Evolutionary conservation across 225 moss, liverwort and hornwort genomes (phyloP).

Genomic region (Pleurozium schreberi): DNA sequence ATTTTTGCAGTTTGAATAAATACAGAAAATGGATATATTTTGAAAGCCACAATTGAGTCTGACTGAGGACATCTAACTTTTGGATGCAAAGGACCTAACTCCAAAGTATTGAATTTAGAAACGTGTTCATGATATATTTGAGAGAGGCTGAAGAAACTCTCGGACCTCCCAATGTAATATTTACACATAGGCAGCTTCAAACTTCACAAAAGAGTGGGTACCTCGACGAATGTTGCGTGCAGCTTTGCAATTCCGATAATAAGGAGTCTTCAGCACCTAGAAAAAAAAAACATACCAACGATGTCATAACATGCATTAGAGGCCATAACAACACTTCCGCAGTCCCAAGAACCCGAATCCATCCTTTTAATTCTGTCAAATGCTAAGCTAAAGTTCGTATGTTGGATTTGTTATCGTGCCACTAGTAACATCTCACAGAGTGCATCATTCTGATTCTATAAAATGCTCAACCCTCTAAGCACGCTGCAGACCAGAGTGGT

Average conservation of each 20-base stretch:
- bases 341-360: neutral
- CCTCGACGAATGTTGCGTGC: conserved; percentile 58
- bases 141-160: neutral
- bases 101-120: neutral
- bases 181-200: neutral
- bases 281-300: neutral
- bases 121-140: neutral
- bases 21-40: neutral
- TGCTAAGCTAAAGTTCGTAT: neutral
- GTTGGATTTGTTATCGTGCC: neutral
- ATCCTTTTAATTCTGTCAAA: neutral
- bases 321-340: neutral
- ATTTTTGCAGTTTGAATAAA: neutral
- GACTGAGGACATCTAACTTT: neutral
- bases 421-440: neutral
- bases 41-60: neutral
- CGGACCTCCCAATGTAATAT: neutral
- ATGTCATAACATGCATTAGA: neutral
- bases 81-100: neutral
- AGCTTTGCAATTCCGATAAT: conserved; percentile 46
- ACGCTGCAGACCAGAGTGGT: fast-evolving
- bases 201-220: neutral
- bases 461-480: neutral
- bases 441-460: neutral
- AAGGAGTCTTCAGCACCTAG: conserved; percentile 51